A percentile compares a stretch with the other conserved stretches of the same genome.
Conservation (phyloP, 1,284 basidiomycete genomes). For the Tylopilus sp. region DNA sequence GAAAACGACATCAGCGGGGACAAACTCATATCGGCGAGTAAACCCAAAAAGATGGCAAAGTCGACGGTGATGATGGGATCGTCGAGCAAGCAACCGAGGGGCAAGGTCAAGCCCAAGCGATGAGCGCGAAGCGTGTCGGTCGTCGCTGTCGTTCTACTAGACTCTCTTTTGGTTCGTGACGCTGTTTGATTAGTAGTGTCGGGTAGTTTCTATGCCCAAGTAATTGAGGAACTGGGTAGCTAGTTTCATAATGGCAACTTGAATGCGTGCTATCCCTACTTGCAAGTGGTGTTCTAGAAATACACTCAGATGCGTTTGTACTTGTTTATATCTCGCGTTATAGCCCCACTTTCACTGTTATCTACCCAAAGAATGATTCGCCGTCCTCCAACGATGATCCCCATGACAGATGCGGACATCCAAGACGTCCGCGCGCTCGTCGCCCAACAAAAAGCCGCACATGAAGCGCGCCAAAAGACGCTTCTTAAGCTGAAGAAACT, state of each 20-base stretch:
- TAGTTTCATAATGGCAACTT: too few species aligned
- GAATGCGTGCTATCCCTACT: too few species aligned
- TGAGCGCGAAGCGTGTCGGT: background rate
- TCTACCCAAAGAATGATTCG: too few species aligned
- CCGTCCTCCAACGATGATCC: slow-evolving; percentile 68
- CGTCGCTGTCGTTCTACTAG: too few species aligned
- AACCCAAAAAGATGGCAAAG: slow-evolving; percentile 32
- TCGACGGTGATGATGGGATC: slow-evolving; percentile 7
- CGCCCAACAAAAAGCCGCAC: slow-evolving; percentile 51
- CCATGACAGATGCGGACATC: slow-evolving; percentile 70
- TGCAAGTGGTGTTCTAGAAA: too few species aligned
- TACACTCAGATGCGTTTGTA: too few species aligned
- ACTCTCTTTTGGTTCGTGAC: too few species aligned
- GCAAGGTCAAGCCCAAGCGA: slow-evolving; percentile 23
- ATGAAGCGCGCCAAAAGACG: slow-evolving; percentile 40
- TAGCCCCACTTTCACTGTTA: too few species aligned
- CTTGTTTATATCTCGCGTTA: too few species aligned
- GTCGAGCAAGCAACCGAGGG: slow-evolving; percentile 19
- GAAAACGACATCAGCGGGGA: slow-evolving; percentile 46
- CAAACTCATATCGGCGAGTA: slow-evolving; percentile 47
- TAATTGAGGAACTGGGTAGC: too few species aligned
- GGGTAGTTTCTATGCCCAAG: too few species aligned
- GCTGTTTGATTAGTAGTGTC: too few species aligned
- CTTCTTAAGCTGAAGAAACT: slow-evolving; percentile 46
- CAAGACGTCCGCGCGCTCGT: slow-evolving; percentile 69